Evolutionary conservation across 768 basidiomycete species (phyloP), one percentile per base, ranked within the genome.

Genomic region (Suillus fuscotomentosus): DNA sequence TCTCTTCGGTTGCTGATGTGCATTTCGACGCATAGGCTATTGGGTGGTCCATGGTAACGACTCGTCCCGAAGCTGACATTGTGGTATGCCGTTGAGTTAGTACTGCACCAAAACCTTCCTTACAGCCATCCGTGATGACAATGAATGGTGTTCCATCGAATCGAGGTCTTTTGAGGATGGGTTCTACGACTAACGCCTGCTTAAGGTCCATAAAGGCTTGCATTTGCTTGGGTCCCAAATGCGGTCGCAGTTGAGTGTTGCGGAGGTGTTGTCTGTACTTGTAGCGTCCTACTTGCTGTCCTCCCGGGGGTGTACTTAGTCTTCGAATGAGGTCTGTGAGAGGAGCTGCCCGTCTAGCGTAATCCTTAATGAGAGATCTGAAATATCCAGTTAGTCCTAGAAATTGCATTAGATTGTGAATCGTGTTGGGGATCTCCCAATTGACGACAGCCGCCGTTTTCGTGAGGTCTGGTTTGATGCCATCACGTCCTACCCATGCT

Each of bases 401-500:
- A 66, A 83, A 82, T 3, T 69, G 68, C 6, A 66, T 62, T 7
- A 83, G 66, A 17, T 42, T n/a, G 78, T 66, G 1, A 65, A 66
- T 2, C 70, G 69, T 39, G 73, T 66, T n/a, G 2, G 80, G 80
- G 50, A 36, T 53, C 20, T 59, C 55, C 76, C 77, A 78, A 2
- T 78, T 59, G 1, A 81, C 76, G 2, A 83, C 75, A 0, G 79
- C 76, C 5, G 73, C 73, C 2, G 81, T 65, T 65, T 83, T 83
- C 2, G 71, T 45, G 3, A 69, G 65, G 66, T 82, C 78, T 1
- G 78, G 75, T 20, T 63, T 63, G 2, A 83, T 72, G 0, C 81
- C 81, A 0, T 68, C 54, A 0, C 70, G 69, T 7, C 78, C 73
- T 2, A 82, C 71, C 0, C 39, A 38, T 1, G 73, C 75, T 0